Conservation (phyloP, 2,329 filamentous ascomycete genomes). For the Aspergillus nomiae region DNA sequence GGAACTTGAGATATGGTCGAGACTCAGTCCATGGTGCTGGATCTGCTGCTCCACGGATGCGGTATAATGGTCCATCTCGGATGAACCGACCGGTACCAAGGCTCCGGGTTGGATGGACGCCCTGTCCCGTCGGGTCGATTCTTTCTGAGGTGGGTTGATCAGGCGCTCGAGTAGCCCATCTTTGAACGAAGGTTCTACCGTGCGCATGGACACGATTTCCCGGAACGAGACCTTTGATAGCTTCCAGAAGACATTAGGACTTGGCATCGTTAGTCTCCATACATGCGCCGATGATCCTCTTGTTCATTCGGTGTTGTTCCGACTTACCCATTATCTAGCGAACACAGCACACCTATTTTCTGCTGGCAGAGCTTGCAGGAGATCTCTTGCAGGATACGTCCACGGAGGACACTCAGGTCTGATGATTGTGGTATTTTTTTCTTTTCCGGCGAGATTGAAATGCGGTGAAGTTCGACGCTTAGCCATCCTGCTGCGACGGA, state of each 20-base stretch:
- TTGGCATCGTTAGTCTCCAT: constrained; percentile 17
- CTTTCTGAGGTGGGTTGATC: constrained; percentile 26
- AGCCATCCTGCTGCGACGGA: constrained; percentile 40
- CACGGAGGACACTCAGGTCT: constrained; percentile 37
- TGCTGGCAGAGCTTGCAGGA: constrained; percentile 42
- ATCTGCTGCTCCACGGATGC: constrained; percentile 36
- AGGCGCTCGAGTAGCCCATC: constrained; percentile 36
- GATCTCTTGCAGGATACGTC: constrained; percentile 39
- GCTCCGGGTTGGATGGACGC: constrained; percentile 23
- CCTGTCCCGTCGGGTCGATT: constrained; percentile 22
- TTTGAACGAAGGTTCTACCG: constrained; percentile 37
- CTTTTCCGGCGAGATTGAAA: constrained; percentile 38
- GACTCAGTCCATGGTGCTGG: constrained; percentile 38
- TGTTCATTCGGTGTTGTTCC: neutral
- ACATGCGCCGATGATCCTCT: neutral
- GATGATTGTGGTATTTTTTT: constrained; percentile 41
- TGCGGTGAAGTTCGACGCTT: constrained; percentile 40
- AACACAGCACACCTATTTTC: constrained; percentile 39
- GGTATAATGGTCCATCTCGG: constrained; percentile 21
- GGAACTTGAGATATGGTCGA: constrained; percentile 41
- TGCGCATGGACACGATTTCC: constrained; percentile 43
- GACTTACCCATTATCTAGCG: constrained; percentile 39
- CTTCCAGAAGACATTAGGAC: constrained; percentile 44
- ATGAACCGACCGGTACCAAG: constrained; percentile 23
- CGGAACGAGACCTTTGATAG: constrained; percentile 41